Percentiles rank a stretch among this genome's conserved stretches.
Evolutionary conservation across 2,329 filamentous ascomycete genomes (phyloP).

Genomic region (Phaeophleospora eucalypticola): DNA sequence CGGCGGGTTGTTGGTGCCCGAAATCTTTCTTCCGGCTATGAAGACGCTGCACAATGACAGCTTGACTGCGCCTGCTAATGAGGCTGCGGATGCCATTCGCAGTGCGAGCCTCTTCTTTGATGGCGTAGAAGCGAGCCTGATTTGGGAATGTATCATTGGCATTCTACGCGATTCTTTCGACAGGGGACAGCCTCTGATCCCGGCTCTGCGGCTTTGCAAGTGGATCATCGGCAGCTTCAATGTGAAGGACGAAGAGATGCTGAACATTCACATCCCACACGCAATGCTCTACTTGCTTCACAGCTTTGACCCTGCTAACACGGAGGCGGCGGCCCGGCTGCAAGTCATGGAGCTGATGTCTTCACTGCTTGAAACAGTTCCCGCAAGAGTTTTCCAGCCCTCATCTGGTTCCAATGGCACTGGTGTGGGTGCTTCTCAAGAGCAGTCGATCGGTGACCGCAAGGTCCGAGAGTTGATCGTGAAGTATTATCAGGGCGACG

Average conservation of each 20-base stretch:
- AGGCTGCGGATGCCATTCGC: conserved; percentile 81
- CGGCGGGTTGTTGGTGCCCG: conserved; percentile 80
- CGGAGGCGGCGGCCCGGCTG: background rate
- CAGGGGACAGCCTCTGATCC: conserved; percentile 10
- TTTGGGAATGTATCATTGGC: conserved; percentile 55
- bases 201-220: conserved; percentile 65
- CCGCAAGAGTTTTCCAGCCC: conserved; percentile 9
- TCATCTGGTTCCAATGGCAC: background rate
- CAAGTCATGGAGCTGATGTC: conserved; percentile 7
- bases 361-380: conserved; percentile 16
- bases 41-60: conserved; percentile 75
- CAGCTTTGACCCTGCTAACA: conserved; percentile 8
- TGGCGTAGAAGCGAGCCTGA: conserved; percentile 88
- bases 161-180: conserved; percentile 17
- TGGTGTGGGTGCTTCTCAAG: background rate
- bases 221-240: conserved; percentile 90
- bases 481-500: conserved; percentile 9
- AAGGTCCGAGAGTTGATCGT: conserved; percentile 5
- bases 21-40: conserved; percentile 82
- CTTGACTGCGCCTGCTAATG: conserved; percentile 58
- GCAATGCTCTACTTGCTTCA: conserved; percentile 45
- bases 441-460: background rate
- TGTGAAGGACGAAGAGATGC: conserved; percentile 92
- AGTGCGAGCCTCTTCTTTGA: conserved; percentile 97
- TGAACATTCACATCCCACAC: conserved; percentile 77